Conservation (phyloP, 164 flowering plant species). For the Sextonia rubra region DNA sequence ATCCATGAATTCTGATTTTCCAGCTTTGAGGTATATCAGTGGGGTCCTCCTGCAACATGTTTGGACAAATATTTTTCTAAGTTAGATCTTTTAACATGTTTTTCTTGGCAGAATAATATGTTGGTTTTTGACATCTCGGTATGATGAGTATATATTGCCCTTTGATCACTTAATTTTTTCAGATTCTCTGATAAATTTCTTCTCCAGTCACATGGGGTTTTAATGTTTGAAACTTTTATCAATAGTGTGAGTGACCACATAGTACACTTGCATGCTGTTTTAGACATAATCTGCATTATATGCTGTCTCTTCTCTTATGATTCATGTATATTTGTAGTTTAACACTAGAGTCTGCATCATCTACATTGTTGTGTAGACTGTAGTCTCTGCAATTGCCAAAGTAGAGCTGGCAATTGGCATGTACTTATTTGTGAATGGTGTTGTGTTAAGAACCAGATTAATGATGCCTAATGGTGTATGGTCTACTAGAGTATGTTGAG, state of each 20-base stretch:
- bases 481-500: too few relatives aligned
- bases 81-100: not conserved
- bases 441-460: too few relatives aligned
- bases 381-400: too few relatives aligned
- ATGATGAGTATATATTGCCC: too few relatives aligned
- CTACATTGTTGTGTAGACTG: too few relatives aligned
- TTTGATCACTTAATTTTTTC: not conserved
- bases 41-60: not conserved
- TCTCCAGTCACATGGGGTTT: not conserved
- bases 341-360: too few relatives aligned
- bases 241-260: not conserved
- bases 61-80: not conserved
- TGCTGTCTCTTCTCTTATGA: too few relatives aligned
- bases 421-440: too few relatives aligned
- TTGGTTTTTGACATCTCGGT: too few relatives aligned
- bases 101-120: not conserved
- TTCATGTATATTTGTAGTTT: too few relatives aligned
- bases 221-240: not conserved
- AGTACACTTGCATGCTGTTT: not conserved
- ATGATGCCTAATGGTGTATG: too few relatives aligned
- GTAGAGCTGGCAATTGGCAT: too few relatives aligned
- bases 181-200: not conserved
- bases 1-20: slow-evolving; percentile 73
- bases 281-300: not conserved
- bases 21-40: slow-evolving; percentile 65